Evolutionary conservation across 148 eudicot genomes (phyloP).

Genomic region (Diospyros lotus): DNA sequence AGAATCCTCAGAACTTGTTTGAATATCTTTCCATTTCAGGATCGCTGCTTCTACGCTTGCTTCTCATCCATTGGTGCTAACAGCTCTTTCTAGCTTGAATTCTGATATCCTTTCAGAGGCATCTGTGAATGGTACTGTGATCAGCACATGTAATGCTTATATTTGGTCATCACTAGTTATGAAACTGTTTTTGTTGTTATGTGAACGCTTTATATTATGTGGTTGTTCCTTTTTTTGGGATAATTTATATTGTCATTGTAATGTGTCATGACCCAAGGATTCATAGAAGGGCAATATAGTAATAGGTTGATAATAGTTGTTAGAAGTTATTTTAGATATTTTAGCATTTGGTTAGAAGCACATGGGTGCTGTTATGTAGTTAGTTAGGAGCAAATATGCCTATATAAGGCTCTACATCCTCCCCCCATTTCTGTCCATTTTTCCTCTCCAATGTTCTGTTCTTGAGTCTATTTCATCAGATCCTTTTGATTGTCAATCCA

Average conservation of each 20-base stretch:
- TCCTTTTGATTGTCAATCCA: no score
- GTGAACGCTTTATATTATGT: not conserved
- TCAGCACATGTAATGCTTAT: not conserved
- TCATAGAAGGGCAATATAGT: no score
- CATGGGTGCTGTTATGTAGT: no score
- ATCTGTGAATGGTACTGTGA: conserved; percentile 74
- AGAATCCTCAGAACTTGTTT: conserved; percentile 3
- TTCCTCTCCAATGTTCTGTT: no score
- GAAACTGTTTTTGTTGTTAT: not conserved
- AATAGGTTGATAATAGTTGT: no score
- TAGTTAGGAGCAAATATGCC: no score
- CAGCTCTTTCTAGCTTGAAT: conserved; percentile 82
- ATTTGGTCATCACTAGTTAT: conserved; percentile 4
- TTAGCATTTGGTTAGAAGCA: no score
- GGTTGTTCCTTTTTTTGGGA: no score
- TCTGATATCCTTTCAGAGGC: conserved; percentile 83
- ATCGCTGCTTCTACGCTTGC: conserved; percentile 79
- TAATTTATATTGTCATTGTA: not conserved
- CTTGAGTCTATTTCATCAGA: no score
- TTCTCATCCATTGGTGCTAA: conserved; percentile 81
- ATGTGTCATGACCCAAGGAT: not conserved
- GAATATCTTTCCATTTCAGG: conserved; percentile 43
- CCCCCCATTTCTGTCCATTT: no score
- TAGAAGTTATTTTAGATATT: no score
- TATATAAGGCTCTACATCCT: no score